Percentiles rank a stretch among this genome's conserved stretches.
Conservation (phyloP, 805 yeast species). For the Monosporozyma aquatica region DNA sequence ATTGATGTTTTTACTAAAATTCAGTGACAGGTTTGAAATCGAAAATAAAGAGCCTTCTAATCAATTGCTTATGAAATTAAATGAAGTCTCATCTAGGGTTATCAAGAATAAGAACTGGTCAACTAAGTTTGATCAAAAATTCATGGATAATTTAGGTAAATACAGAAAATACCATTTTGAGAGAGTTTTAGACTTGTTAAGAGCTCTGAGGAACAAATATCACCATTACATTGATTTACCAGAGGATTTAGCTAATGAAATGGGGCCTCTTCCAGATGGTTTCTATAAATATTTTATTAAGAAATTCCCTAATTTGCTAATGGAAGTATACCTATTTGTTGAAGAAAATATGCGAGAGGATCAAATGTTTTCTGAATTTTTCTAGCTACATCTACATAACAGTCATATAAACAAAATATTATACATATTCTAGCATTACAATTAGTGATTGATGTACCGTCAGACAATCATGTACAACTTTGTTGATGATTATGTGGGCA, state of each 20-base stretch:
- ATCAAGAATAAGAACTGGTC: slow-evolving; percentile 72
- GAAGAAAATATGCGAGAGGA: slow-evolving; percentile 52
- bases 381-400: slow-evolving; percentile 9
- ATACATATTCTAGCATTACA: background rate
- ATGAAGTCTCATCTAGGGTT: slow-evolving; percentile 40
- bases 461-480: too few species aligned
- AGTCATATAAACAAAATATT: background rate
- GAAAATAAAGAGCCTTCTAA: slow-evolving; percentile 77
- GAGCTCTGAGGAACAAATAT: slow-evolving; percentile 87
- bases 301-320: slow-evolving; percentile 69
- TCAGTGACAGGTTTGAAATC: slow-evolving; percentile 84
- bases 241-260: slow-evolving; percentile 45
- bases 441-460: too few species aligned
- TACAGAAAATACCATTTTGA: slow-evolving; percentile 79
- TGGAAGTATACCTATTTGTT: slow-evolving; percentile 63
- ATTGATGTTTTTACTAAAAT: slow-evolving; percentile 74
- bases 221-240: slow-evolving; percentile 94
- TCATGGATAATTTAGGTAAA: slow-evolving; percentile 78
- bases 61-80: slow-evolving; percentile 45
- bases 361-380: slow-evolving; percentile 44
- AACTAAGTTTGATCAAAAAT: slow-evolving; percentile 53
- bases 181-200: slow-evolving; percentile 71
- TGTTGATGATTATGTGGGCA: too few species aligned
- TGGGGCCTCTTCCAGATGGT: slow-evolving; percentile 79
- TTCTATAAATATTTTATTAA: slow-evolving; percentile 67